Base-by-base conservation (phyloP, 2,329 filamentous ascomycete species). In the Pleurostoma richardsiae region DNA sequence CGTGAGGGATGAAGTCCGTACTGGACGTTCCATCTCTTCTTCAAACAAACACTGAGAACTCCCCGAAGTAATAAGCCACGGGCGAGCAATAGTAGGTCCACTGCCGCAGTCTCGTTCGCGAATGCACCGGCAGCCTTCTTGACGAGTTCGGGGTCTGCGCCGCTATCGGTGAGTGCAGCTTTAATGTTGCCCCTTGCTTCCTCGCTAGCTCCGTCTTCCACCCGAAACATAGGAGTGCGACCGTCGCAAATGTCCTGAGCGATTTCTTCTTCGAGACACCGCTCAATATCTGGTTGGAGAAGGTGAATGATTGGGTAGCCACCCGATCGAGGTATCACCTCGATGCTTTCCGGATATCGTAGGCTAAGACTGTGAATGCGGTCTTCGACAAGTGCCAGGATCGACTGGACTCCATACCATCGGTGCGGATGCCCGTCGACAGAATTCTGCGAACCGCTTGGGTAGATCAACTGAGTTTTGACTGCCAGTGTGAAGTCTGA, bases 21-120 rank as follows among this genome's bases (percentile, higher is more conserved):
- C 40, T 79, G 71, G 0, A 90, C 84, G 29, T 84, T 82, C 77
- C 78, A 88, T 4, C 80, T 66, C 56, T 86, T 87, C 43, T 77
- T 76, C 0, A 86, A 56, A 3, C 71, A 76, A 29, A 83, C 73
- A 1, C 79, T 56, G 0, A 90, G 60, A 3, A 90, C 79, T 0
- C 76, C 67, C 46, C 82, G 72, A 0, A 79, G 70, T 0, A 90
- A 58, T 0, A 89, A 63, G 0, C 86, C 86, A 0, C 85, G 77
- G 0, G 90, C 59, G 0, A 87, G 70, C 6, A 81, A 73, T 0
- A 85, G 51, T 0, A 52, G 58, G 29, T 69, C 60, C 0, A 42
- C 52, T 4, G 65, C 54, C 1, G 57, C 52, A 1, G 60, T 55
- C 2, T 62, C 60, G 8, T 71, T 64, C 0, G 56, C 49, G 36